Evolutionary conservation across 139 green algal genomes (phyloP), one percentile per base, ranked within the genome.

Genomic region (Spirogloea muscicola): DNA sequence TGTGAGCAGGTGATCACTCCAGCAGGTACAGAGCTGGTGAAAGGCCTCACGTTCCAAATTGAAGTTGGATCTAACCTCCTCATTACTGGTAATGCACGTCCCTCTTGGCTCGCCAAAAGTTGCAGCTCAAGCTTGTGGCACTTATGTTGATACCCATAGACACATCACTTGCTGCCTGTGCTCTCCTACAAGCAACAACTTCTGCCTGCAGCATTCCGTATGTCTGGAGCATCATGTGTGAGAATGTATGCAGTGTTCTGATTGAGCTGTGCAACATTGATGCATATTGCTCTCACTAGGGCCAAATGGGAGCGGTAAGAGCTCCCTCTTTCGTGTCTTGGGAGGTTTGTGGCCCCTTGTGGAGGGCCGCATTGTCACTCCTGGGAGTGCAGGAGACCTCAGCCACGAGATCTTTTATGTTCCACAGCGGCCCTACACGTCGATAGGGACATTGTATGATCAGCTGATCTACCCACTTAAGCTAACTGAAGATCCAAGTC

Each of bases 11-110:
- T 92, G 33, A 79, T 90, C 13, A 93, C 88, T 0, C 88, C 88
- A 7, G 82, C 83, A 21, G 74, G 85, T 46, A 62, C 80, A 3
- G 82, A 76, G 2, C 80, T 92, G 71, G 87, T 87, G 6, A 49
- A 70, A 29, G 80, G 84, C 48, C 67, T 92, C 5, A 84, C 70
- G 2, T 73, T 91, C 33, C 58, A 69, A 4, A 84, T 92, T 36
- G 76, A 89, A 0, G n/a, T 38, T 2, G 88, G 88, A 39, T 87
- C 82, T 58, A 92, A 92, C 81, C 83, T 92, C 64, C 85, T 92
- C 43, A 89, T 92, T 42, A 92, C 88, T 1, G 64, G 64, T 72
- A 27, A 0, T 21, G n/a, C n/a, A n/a, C n/a, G n/a, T n/a, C n/a
- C n/a, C n/a, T n/a, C n/a, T n/a, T n/a, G n/a, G n/a, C n/a, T n/a